Evolutionary conservation across 208 protist genomes (phyloP).

Genomic region (Paratrypanosoma confusum): DNA sequence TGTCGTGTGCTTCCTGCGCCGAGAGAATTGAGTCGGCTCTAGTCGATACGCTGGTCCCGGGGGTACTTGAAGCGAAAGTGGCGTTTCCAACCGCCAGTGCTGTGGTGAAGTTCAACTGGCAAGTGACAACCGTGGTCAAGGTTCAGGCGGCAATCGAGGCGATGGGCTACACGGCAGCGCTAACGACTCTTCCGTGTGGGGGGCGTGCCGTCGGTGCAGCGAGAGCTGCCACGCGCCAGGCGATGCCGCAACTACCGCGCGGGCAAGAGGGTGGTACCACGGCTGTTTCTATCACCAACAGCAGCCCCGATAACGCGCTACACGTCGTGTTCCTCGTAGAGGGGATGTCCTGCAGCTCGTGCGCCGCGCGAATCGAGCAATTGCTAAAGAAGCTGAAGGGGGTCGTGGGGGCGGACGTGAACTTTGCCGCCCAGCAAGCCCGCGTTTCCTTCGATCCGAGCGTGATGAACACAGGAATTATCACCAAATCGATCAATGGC

Average conservation of each 20-base stretch:
- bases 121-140: background rate
- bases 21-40: too few relatives aligned
- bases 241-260: too few relatives aligned
- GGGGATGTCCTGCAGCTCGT: constrained; percentile 90
- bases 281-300: constrained; percentile 2
- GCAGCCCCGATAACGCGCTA: background rate
- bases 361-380: constrained; percentile 79
- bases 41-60: too few relatives aligned
- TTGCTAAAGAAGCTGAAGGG: constrained; percentile 22
- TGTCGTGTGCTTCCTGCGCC: too few relatives aligned
- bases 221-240: too few relatives aligned
- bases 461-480: constrained; percentile 9
- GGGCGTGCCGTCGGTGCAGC: too few relatives aligned
- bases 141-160: background rate
- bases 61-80: too few relatives aligned
- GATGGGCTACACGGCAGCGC: constrained; percentile 16
- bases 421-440: constrained; percentile 59
- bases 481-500: constrained; percentile 14
- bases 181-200: too few relatives aligned
- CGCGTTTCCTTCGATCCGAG: constrained; percentile 27
- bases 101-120: too few relatives aligned
- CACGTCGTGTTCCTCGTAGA: constrained; percentile 32
- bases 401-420: constrained; percentile 44
- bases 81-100: too few relatives aligned
- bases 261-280: background rate